Base-by-base conservation (phyloP, 2,329 filamentous ascomycete genomes). In the Aspergillaceae sp. region DNA sequence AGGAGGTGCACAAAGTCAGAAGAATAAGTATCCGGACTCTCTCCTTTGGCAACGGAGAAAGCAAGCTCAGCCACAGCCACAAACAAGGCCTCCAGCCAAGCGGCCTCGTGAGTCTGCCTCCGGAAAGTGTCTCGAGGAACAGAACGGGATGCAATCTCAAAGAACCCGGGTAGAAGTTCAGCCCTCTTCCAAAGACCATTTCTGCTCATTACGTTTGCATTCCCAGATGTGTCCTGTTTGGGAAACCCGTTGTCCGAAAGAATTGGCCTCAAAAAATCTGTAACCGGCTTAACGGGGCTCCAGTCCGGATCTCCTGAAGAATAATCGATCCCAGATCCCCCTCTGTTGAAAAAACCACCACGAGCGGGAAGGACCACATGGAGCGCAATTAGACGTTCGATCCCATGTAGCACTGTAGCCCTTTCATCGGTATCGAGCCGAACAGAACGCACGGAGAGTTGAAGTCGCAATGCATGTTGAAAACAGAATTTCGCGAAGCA, bases 41-140 rank as follows among this genome's bases (percentile, higher is more conserved):
- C 59, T 8, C 60, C 53, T 40, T 64, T 61, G 10, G 59, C 55
- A 8, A 58, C 60, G 8, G 62, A 68, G 40, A 62, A 71, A 7
- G 64, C 62, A 37, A 66, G 53, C 47, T 72, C 64, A 5, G 65
- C 61, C 38, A 74, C 59, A 29, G 61, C 61, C 27, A 67, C 63
- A 45, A 76, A 75, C n/a, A 74, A 58, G 2, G 65, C 66, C 54
- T 75, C 72, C 42, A 78, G 55, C 74, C 74, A 77, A 9, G 66
- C 61, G 35, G 68, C 68, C 55, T 77, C 74, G 27, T 67, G 58
- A 5, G 65, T 66, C 51, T 72, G 66, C 34, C 67, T 61, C 40
- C 63, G 62, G 40, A 71, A 70, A 7, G 67, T 65, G 46, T 69
- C 63, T 46, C 69, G 62, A 11, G 68, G 69, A 10, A 74, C 63